Evolutionary conservation across 2,329 filamentous ascomycete species (phyloP).

Genomic region (Dactylellina parvicollis): DNA sequence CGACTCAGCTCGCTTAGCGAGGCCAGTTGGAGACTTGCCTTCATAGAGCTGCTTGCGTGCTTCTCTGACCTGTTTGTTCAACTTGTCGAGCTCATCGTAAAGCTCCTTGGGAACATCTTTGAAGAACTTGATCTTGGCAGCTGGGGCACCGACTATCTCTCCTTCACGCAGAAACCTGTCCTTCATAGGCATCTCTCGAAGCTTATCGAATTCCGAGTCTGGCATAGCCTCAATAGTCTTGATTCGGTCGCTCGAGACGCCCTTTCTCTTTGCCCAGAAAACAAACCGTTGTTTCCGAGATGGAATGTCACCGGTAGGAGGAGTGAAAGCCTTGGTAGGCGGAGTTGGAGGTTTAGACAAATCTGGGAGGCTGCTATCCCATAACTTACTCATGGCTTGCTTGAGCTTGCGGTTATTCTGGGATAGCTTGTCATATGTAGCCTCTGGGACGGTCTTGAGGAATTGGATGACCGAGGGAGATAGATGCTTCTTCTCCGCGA

Average conservation of each 20-base stretch:
- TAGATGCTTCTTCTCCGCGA: constrained; percentile 13
- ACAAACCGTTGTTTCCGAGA: constrained; percentile 24
- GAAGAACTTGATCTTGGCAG: constrained; percentile 27
- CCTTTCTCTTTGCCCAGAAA: constrained; percentile 14
- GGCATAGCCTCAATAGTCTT: constrained; percentile 9
- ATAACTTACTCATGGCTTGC: constrained; percentile 62
- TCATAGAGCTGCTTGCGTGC: constrained; percentile 23
- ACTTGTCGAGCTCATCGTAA: constrained; percentile 28
- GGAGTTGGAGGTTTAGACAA: constrained; percentile 7
- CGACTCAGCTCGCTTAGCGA: constrained; percentile 4
- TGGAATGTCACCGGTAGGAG: constrained; percentile 2
- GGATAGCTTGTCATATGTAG: constrained; percentile 18
- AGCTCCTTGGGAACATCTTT: constrained; percentile 11
- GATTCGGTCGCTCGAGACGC: constrained; percentile 13
- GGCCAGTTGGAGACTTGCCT: constrained; percentile 12
- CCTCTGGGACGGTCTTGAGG: constrained; percentile 22
- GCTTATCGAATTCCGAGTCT: constrained; percentile 20
- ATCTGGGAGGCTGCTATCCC: constrained; percentile 57
- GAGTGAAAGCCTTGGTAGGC: neutral
- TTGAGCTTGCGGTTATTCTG: constrained; percentile 63
- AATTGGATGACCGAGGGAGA: constrained; percentile 4
- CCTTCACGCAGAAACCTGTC: constrained; percentile 23
- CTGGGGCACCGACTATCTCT: constrained; percentile 14
- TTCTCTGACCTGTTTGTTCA: constrained; percentile 21
- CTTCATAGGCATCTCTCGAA: constrained; percentile 31